Base-by-base conservation (phyloP, 176 grass and related monocot genomes). In the Lolium perenne region DNA sequence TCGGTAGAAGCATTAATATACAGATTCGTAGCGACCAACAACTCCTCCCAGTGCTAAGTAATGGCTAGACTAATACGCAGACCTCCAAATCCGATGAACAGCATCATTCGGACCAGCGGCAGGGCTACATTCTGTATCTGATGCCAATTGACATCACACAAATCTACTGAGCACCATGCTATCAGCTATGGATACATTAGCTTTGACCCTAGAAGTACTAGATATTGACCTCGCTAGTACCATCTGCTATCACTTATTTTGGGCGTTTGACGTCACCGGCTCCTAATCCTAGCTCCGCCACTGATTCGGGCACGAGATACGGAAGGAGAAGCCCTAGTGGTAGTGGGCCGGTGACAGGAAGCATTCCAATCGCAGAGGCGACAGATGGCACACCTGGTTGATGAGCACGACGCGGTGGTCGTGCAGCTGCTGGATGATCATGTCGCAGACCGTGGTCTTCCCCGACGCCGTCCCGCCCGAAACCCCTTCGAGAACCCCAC, bases 341-440 rank as follows among this genome's bases (percentile, higher is more conserved):
- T 7, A 65, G 41, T 15, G 62, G 5, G 17, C 25, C 40, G 1
- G 45, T 41, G 71, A 29, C 23, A 20, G n/a, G 29, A 17, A 85
- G 38, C 3, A 41, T 1, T 45, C 7, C 1, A 29, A 72, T 48
- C 41, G 38, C 50, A 38, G 17, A 65, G 79, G 46, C 51, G 21
- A 40, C 50, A 15, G 65, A 56, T 17, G 13, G 2, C 66, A 3
- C 50, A 94, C 97, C 90, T 96, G 97, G 87, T 85, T 99, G 56
- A 99, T 89, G 57, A 99, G 94, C 82, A 96, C 94, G 66, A 99
- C 94, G 51, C 94, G 97, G 78, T 99, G 97, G 63, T 97, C 97
- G 21, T 97, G 97, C 26, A 97, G 92, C 85, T 99, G 97, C 90
- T 99, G 97, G 84, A 99, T 99, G 88, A 99, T 99, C 97, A 94